These are phyloP conservation scores for Phaffia rhodozyma DNA, from an alignment of 1,284 basidiomycete species.

Conservation along the genomic window DNA sequence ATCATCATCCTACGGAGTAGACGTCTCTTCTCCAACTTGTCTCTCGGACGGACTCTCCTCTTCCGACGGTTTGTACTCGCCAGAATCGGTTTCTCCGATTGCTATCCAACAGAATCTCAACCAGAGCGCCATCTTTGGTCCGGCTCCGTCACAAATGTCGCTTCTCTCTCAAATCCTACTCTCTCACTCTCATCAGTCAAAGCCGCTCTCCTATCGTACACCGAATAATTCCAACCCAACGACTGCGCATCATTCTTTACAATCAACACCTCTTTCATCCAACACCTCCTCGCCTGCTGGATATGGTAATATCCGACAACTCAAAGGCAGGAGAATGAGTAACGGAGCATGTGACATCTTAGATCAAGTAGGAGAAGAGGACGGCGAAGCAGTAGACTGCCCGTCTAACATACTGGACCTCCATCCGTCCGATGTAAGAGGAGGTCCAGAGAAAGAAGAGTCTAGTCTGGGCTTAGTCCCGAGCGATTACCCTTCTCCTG, in stretches of 20 bases:
- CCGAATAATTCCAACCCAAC: not conserved
- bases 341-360: constrained; percentile 3
- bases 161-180: constrained; percentile 8
- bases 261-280: constrained; percentile 1
- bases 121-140: no score
- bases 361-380: constrained; percentile 11
- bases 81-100: no score
- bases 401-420: no score
- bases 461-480: no score
- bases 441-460: no score
- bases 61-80: no score
- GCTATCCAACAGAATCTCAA: no score
- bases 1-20: no score
- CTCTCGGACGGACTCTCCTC: no score
- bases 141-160: not conserved
- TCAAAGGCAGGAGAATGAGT: not conserved
- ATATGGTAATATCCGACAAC: not conserved
- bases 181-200: constrained; percentile 1
- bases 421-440: no score
- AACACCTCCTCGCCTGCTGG: constrained; percentile 5
- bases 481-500: no score
- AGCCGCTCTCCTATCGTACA: not conserved
- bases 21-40: no score
- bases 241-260: not conserved
- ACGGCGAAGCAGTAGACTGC: not conserved